phyloP scores from a whole-genome alignment of 345 rosid genomes.

The Microthlaspi erraticum region DNA sequence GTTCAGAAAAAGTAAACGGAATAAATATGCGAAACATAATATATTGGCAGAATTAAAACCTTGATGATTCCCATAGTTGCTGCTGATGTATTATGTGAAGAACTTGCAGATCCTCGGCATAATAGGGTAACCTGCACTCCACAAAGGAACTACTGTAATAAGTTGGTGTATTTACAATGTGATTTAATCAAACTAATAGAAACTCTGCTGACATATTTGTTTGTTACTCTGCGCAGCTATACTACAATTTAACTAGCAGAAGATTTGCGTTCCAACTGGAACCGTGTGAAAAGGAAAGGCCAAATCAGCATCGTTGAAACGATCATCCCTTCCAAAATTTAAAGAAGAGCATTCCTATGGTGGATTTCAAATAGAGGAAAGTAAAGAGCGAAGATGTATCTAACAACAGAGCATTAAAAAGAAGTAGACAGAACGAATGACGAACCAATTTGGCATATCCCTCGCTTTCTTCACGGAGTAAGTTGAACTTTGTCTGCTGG shows the following conservation, averaged over 20 bases:
- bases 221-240: slow-evolving; percentile 14
- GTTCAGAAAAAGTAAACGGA: slow-evolving; percentile 34
- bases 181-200: slow-evolving; percentile 25
- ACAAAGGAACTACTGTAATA: slow-evolving; percentile 24
- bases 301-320: slow-evolving; percentile 28
- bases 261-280: slow-evolving; percentile 33
- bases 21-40: slow-evolving; percentile 17
- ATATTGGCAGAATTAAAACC: slow-evolving; percentile 53
- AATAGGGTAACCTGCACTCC: slow-evolving; percentile 82
- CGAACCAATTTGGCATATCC: slow-evolving; percentile 99
- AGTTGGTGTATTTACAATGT: slow-evolving; percentile 27
- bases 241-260: slow-evolving; percentile 32
- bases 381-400: slow-evolving; percentile 26
- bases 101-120: slow-evolving; percentile 75
- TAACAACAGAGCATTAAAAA: slow-evolving; percentile 21
- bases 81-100: slow-evolving; percentile 64
- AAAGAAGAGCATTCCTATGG: slow-evolving; percentile 19
- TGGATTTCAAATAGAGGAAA: neutral
- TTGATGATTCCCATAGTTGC: slow-evolving; percentile 92
- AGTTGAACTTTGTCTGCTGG: slow-evolving; percentile 98
- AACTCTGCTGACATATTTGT: slow-evolving; percentile 22
- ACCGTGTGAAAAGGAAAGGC: slow-evolving; percentile 33
- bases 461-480: slow-evolving; percentile 98
- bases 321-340: slow-evolving; percentile 25
- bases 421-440: slow-evolving; percentile 10